Conservation (phyloP, 2,329 filamentous ascomycete genomes). For the Ploettnerulaceae sp. region DNA sequence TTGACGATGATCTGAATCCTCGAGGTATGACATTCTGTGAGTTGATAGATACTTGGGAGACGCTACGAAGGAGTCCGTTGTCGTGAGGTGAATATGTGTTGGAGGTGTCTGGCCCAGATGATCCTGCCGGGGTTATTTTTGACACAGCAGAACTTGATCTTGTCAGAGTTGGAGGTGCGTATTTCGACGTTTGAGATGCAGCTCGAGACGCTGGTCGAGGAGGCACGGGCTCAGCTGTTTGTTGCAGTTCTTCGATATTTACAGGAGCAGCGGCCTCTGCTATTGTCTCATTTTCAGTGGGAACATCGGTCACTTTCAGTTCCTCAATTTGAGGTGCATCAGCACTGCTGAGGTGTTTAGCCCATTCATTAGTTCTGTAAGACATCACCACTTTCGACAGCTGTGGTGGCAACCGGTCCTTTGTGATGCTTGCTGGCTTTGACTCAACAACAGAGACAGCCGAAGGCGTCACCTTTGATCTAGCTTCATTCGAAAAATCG, state of each 20-base stretch:
- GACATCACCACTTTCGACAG: constrained; percentile 73
- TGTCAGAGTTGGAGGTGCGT: constrained; percentile 5
- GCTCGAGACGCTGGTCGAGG: constrained; percentile 18
- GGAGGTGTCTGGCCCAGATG: constrained; percentile 6
- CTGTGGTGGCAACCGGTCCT: constrained; percentile 61
- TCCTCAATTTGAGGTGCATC: constrained; percentile 66
- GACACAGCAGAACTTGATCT: constrained; percentile 23
- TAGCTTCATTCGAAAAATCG: constrained; percentile 10
- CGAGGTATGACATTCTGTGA: constrained; percentile 8
- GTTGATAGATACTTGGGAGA: constrained; percentile 18
- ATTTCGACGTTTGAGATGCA: constrained; percentile 20
- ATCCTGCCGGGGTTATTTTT: constrained; percentile 6
- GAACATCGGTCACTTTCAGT: constrained; percentile 45
- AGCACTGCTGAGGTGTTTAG: constrained; percentile 77
- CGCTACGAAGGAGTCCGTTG: constrained; percentile 8
- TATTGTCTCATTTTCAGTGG: constrained; percentile 32
- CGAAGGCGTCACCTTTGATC: constrained; percentile 24
- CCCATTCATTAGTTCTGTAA: constrained; percentile 94
- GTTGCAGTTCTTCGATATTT: constrained; percentile 58
- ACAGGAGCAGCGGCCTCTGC: constrained; percentile 57
- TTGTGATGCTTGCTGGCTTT: constrained; percentile 47
- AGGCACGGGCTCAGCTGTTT: constrained; percentile 44
- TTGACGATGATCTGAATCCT: constrained; percentile 32
- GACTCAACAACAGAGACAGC: constrained; percentile 42
- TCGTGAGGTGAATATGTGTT: constrained; percentile 9